Conservation (phyloP, 257 asterid genomes). For the Penstemon newberryi region DNA sequence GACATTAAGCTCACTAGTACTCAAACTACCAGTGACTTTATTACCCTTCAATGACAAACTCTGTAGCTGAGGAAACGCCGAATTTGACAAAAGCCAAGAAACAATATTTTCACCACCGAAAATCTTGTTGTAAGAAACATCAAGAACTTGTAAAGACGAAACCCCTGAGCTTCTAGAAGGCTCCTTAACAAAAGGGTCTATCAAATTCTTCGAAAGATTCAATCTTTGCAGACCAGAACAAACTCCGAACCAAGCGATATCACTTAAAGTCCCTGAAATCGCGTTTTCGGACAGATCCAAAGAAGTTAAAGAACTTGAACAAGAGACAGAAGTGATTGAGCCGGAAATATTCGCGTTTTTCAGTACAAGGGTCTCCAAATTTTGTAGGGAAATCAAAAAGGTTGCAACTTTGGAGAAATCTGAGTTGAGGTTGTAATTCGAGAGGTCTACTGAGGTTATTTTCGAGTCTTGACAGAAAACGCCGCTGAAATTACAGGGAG, state of each 20-base stretch:
- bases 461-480: conserved; percentile 56
- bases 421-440: conserved; percentile 40
- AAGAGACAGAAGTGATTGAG: conserved; percentile 46
- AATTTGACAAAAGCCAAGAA: conserved; percentile 57
- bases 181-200: conserved; percentile 49
- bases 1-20: conserved; percentile 35
- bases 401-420: conserved; percentile 51
- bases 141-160: conserved; percentile 49
- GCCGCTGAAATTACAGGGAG: conserved; percentile 70
- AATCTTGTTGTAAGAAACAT: conserved; percentile 78
- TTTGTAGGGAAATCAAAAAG: conserved; percentile 45
- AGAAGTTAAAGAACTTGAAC: conserved; percentile 35
- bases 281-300: conserved; percentile 81
- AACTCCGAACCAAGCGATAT: conserved; percentile 46
- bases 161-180: conserved; percentile 16
- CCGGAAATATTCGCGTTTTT: conserved; percentile 62
- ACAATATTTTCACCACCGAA: conserved; percentile 58
- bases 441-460: conserved; percentile 69
- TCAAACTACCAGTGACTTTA: conserved; percentile 45
- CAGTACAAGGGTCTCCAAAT: conserved; percentile 64
- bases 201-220: conserved; percentile 65
- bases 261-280: conserved; percentile 67
- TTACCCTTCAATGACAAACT: conserved; percentile 64
- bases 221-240: conserved; percentile 59
- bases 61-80: conserved; percentile 45